Conservation (phyloP, 345 rosid species). For the Hibiscus trionum region DNA sequence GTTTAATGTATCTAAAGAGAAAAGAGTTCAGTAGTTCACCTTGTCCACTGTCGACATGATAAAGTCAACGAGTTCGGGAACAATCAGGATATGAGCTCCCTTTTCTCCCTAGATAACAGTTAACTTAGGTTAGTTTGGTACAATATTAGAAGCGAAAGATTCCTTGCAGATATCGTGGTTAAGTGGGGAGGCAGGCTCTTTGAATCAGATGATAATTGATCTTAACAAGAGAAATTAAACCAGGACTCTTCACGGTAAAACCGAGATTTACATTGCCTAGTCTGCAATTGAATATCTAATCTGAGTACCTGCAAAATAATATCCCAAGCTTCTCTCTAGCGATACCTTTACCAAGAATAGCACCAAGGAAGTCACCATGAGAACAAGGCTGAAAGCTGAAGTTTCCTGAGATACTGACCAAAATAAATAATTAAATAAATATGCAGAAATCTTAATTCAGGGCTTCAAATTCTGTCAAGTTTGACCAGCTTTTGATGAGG, state of each 20-base stretch:
- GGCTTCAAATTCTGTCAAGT: background rate
- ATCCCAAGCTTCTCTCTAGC: constrained; percentile 79
- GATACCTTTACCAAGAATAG: constrained; percentile 90
- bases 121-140: background rate
- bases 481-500: background rate
- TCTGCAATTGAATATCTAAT: background rate
- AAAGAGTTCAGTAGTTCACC: constrained; percentile 32
- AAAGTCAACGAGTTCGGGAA: constrained; percentile 83
- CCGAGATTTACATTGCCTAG: background rate
- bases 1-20: background rate
- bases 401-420: constrained; percentile 64
- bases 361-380: constrained; percentile 91
- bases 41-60: constrained; percentile 68
- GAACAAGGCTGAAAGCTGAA: constrained; percentile 71
- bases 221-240: background rate
- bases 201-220: background rate
- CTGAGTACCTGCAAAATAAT: constrained; percentile 68
- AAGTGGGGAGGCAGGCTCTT: background rate
- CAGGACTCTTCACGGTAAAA: background rate
- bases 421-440: constrained; percentile 4
- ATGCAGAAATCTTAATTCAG: constrained; percentile 4
- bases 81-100: constrained; percentile 78
- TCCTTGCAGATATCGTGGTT: background rate
- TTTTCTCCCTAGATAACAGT: constrained; percentile 54
- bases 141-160: background rate